A percentile compares a stretch with the other conserved stretches of the same genome.
Evolutionary conservation across 148 eudicot species (phyloP).

Genomic region (Fagopyrum homotropicum): DNA sequence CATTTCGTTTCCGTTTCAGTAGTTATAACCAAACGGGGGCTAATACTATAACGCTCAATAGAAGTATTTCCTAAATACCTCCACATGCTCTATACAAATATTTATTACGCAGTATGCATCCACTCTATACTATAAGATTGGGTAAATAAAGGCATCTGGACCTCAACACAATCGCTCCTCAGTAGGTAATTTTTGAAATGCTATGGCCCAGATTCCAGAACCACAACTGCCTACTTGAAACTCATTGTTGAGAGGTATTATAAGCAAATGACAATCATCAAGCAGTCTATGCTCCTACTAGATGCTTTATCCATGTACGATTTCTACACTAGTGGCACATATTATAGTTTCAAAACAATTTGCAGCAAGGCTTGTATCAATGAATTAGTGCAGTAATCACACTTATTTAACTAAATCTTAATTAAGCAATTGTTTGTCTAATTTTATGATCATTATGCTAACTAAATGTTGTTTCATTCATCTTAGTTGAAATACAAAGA

Average conservation of each 20-base stretch:
- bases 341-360: neutral
- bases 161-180: neutral
- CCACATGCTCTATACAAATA: neutral
- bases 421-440: neutral
- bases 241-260: neutral
- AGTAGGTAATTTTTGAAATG: too few species aligned
- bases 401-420: neutral
- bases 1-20: too few species aligned
- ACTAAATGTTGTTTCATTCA: neutral
- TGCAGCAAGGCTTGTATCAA: neutral
- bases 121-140: neutral
- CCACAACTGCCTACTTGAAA: neutral
- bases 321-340: neutral
- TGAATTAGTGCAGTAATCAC: neutral
- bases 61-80: neutral
- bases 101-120: neutral
- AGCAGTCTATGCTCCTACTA: neutral
- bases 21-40: too few species aligned
- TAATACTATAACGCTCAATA: neutral
- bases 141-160: neutral
- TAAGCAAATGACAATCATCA: neutral
- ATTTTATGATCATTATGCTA: neutral
- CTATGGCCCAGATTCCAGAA: too few species aligned
- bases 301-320: neutral
- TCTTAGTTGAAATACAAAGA: neutral